These are phyloP conservation scores for Suillus variegatus DNA, from an alignment of 768 basidiomycete genomes.

Conservation along the genomic window DNA sequence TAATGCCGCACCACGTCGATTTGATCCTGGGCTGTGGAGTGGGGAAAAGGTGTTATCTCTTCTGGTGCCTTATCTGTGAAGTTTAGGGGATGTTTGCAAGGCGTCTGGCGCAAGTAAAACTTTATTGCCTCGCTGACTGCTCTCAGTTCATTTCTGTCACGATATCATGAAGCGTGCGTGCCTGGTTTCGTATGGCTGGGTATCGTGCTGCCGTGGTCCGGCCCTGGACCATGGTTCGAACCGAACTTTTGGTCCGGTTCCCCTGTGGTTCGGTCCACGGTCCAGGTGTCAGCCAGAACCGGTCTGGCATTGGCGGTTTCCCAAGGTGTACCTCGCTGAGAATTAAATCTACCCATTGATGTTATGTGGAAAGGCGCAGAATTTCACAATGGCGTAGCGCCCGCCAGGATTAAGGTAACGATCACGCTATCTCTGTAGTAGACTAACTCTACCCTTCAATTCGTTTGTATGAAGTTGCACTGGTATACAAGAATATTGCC, in stretches of 20 bases:
- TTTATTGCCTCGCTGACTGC: slow-evolving; percentile 13
- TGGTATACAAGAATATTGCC: slow-evolving; percentile 47
- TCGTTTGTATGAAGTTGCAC: slow-evolving; percentile 48
- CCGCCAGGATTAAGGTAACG: slow-evolving; percentile 56
- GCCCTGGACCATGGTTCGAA: too few species aligned
- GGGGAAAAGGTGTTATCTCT: neutral
- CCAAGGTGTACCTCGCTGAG: too few species aligned
- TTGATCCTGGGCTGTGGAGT: neutral
- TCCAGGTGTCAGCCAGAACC: too few species aligned
- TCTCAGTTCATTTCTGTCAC: slow-evolving; percentile 54
- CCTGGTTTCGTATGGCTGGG: too few species aligned
- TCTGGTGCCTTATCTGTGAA: slow-evolving; percentile 54
- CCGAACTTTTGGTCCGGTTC: too few species aligned
- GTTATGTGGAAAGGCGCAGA: slow-evolving; percentile 43
- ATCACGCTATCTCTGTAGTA: slow-evolving; percentile 1
- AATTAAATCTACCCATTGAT: slow-evolving; percentile 1
- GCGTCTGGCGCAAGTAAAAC: slow-evolving; percentile 48
- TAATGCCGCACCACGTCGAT: neutral
- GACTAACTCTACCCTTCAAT: slow-evolving; percentile 25
- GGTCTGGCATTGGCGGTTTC: too few species aligned
- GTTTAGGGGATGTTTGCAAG: slow-evolving; percentile 43
- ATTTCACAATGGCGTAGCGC: slow-evolving; percentile 53
- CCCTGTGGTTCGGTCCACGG: too few species aligned
- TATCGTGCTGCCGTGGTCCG: too few species aligned
- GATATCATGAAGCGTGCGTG: too few species aligned